Conservation (phyloP, 257 asterid genomes). For the Fraxinus excelsior region DNA sequence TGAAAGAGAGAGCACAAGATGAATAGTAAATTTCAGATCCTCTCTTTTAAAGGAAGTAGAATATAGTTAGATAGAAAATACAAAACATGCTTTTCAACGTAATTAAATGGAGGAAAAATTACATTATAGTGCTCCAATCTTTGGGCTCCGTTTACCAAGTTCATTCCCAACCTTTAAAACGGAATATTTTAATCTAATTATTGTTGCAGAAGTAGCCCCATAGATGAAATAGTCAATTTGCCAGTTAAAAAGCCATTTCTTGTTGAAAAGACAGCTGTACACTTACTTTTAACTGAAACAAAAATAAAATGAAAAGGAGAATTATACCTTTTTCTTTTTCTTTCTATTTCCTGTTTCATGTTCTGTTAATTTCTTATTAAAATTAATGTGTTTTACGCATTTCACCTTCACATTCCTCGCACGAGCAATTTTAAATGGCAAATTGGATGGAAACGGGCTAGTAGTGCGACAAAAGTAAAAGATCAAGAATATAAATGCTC, state of each 20-base stretch:
- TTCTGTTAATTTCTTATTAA: not conserved
- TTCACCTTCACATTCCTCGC: not conserved
- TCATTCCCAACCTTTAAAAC: not conserved
- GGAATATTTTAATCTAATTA: not conserved
- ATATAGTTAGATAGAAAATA: too few relatives aligned
- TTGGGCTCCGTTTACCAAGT: not conserved
- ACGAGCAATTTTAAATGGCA: not conserved
- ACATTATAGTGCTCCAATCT: not conserved
- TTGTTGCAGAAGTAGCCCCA: not conserved
- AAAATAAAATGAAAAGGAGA: not conserved
- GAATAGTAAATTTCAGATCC: too few relatives aligned
- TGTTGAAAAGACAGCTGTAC: not conserved
- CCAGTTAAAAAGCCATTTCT: not conserved
- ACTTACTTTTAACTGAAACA: not conserved
- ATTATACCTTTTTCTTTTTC: not conserved
- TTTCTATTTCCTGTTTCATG: not conserved
- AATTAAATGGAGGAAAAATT: not conserved
- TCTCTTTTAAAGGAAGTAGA: too few relatives aligned
- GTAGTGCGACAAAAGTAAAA: not conserved
- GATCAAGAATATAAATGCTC: not conserved
- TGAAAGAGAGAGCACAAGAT: too few relatives aligned
- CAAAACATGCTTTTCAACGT: conserved; percentile 9
- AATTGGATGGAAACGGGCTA: not conserved
- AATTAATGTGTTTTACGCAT: not conserved
- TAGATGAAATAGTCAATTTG: not conserved